A percentile compares a stretch with the other conserved stretches of the same genome.
Evolutionary conservation across 2,329 filamentous ascomycete species (phyloP).

Genomic region (Ophiostoma sp.): DNA sequence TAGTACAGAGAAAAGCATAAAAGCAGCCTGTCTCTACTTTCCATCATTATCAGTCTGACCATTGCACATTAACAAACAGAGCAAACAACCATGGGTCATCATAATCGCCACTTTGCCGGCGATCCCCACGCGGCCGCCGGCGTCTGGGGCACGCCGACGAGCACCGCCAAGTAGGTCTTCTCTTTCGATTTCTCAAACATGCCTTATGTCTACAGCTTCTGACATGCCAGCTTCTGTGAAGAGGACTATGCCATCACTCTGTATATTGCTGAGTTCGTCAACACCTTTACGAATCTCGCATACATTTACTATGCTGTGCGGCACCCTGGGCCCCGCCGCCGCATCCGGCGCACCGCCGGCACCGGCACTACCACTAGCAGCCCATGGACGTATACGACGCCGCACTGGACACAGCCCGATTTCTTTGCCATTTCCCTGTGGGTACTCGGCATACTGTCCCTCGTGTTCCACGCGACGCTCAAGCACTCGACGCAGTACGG

Average conservation of each 20-base stretch:
- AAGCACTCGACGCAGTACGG: slow-evolving; percentile 42
- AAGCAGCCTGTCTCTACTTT: neutral
- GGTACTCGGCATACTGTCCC: slow-evolving; percentile 40
- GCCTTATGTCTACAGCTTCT: neutral
- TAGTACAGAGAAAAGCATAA: neutral
- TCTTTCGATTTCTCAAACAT: neutral
- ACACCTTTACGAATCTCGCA: slow-evolving; percentile 47
- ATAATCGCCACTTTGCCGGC: slow-evolving; percentile 31
- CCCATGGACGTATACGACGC: neutral
- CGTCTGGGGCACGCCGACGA: slow-evolving; percentile 33
- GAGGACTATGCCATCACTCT: slow-evolving; percentile 50
- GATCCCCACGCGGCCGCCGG: slow-evolving; percentile 30
- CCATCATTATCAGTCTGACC: too few species aligned
- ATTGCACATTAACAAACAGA: too few species aligned
- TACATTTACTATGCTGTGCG: slow-evolving; percentile 44
- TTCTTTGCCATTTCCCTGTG: slow-evolving; percentile 41
- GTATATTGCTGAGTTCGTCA: slow-evolving; percentile 51
- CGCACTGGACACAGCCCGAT: slow-evolving; percentile 32
- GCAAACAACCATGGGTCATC: slow-evolving; percentile 30
- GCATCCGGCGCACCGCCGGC: neutral
- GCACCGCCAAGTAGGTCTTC: slow-evolving; percentile 32
- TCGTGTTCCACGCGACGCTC: slow-evolving; percentile 43
- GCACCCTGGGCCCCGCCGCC: slow-evolving; percentile 32
- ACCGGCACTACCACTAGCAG: neutral
- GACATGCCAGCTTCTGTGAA: slow-evolving; percentile 33